Conservation (phyloP, 2,329 filamentous ascomycete genomes). For the Fusarium setosum region DNA sequence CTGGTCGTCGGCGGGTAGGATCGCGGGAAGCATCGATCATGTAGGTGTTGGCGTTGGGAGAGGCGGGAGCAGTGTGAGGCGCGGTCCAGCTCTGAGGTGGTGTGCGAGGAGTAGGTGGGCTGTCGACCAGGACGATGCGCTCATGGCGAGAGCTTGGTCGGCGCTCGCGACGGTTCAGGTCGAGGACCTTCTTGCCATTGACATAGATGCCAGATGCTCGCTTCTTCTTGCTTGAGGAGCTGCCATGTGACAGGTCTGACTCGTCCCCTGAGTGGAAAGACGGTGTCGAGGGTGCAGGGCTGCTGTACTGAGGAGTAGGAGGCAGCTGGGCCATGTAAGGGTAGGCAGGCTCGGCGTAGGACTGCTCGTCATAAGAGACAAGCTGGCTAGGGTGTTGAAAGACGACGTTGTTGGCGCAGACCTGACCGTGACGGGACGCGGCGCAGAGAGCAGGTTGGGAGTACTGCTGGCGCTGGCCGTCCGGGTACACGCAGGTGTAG, state of each 20-base stretch:
- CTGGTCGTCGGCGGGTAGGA: constrained; percentile 44
- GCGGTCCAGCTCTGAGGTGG: constrained; percentile 56
- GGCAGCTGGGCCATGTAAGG: constrained; percentile 51
- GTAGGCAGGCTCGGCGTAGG: constrained; percentile 45
- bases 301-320: constrained; percentile 54
- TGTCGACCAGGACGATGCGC: constrained; percentile 57
- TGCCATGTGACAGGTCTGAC: constrained; percentile 50
- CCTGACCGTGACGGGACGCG: constrained; percentile 51
- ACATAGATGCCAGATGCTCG: constrained; percentile 51
- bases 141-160: constrained; percentile 50
- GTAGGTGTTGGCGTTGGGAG: constrained; percentile 47
- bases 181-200: constrained; percentile 51
- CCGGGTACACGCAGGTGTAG: constrained; percentile 59
- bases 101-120: constrained; percentile 58
- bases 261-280: constrained; percentile 53
- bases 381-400: constrained; percentile 55
- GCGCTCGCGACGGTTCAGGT: constrained; percentile 46
- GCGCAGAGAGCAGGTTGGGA: constrained; percentile 53
- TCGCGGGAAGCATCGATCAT: constrained; percentile 40
- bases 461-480: constrained; percentile 52
- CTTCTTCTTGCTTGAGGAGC: constrained; percentile 46
- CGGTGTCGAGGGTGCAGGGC: constrained; percentile 44
- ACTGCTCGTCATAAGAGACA: constrained; percentile 45
- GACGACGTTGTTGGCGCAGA: constrained; percentile 55
- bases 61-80: constrained; percentile 55